These are phyloP conservation scores for Orychophragmus violaceus DNA, from an alignment of 345 rosid genomes.

Conservation along the genomic window DNA sequence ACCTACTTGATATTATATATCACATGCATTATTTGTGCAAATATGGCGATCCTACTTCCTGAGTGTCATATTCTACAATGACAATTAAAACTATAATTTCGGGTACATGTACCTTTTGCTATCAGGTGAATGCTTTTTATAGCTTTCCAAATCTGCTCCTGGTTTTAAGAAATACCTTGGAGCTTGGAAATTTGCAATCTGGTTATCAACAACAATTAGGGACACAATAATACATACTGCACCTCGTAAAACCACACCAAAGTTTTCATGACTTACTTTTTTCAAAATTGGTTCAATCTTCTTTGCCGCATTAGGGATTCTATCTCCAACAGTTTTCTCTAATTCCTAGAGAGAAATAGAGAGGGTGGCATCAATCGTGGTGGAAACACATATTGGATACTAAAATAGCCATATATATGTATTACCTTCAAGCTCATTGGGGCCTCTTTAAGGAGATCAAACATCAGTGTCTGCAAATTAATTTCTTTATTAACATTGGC, in stretches of 20 bases:
- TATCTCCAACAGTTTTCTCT: conserved; percentile 75
- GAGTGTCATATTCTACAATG: conserved; percentile 3
- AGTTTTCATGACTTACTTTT: conserved; percentile 47
- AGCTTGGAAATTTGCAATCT: conserved; percentile 85
- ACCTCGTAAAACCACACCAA: conserved; percentile 24
- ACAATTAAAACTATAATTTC: not conserved
- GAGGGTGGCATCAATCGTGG: not conserved
- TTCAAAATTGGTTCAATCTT: conserved; percentile 68
- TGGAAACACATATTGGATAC: conserved; percentile 1
- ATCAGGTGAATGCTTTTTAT: conserved; percentile 54
- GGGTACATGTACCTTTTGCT: conserved; percentile 59
- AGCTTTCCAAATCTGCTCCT: conserved; percentile 55
- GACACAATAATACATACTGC: conserved; percentile 22
- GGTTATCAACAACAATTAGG: conserved; percentile 33
- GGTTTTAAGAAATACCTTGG: conserved; percentile 70
- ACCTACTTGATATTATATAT: not conserved
- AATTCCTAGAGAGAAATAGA: conserved; percentile 47
- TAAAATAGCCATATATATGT: conserved; percentile 6
- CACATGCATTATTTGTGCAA: not conserved
- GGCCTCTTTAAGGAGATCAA: conserved; percentile 58
- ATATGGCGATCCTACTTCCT: not conserved
- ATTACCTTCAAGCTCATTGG: conserved; percentile 84
- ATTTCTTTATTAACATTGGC: conserved; percentile 40
- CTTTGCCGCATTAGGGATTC: conserved; percentile 49
- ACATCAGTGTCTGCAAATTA: conserved; percentile 57